phyloP scores from a whole-genome alignment of 495 filamentous ascomycete species.

The Parmelia sp. region DNA sequence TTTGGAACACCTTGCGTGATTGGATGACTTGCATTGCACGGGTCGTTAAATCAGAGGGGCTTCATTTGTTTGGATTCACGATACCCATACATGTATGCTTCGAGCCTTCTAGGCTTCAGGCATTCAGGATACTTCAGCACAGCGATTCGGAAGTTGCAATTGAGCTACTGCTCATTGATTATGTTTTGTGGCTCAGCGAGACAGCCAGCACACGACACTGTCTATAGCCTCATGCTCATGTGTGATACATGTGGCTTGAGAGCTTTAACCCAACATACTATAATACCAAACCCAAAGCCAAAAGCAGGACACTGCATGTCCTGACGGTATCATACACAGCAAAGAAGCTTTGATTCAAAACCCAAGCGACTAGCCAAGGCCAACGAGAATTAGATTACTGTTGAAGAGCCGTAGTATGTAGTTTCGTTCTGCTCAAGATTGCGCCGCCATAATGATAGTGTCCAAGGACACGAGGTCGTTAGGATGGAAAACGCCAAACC shows the following conservation, averaged over 20 bases:
- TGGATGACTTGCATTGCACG: conserved; percentile 9
- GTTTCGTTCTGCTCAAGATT: conserved; percentile 15
- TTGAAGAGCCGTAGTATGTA: conserved; percentile 10
- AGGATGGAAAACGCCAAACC: conserved; percentile 15
- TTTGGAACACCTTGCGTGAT: not conserved
- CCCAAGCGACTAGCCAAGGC: conserved; percentile 16
- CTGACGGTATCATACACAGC: conserved; percentile 8
- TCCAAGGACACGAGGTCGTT: conserved; percentile 6
- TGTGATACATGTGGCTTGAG: conserved; percentile 9
- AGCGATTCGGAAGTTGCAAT: not conserved
- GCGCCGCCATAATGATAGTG: conserved; percentile 12
- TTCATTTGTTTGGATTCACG: not conserved
- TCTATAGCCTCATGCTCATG: conserved; percentile 18
- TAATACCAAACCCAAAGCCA: conserved; percentile 3
- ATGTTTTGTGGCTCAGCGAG: conserved; percentile 3
- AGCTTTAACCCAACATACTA: conserved; percentile 2
- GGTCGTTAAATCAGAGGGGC: not conserved
- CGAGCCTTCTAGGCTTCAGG: not conserved
- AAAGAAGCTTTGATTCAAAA: conserved; percentile 8
- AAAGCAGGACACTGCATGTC: conserved; percentile 8
- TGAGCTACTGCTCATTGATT: not conserved
- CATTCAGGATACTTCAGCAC: not conserved
- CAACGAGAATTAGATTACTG: conserved; percentile 9
- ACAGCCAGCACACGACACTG: conserved; percentile 11
- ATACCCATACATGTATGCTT: conserved; percentile 6